Evolutionary conservation across 2,329 filamentous ascomycete species (phyloP), one percentile per base, ranked within the genome.

Genomic region (Alternaria rosae): DNA sequence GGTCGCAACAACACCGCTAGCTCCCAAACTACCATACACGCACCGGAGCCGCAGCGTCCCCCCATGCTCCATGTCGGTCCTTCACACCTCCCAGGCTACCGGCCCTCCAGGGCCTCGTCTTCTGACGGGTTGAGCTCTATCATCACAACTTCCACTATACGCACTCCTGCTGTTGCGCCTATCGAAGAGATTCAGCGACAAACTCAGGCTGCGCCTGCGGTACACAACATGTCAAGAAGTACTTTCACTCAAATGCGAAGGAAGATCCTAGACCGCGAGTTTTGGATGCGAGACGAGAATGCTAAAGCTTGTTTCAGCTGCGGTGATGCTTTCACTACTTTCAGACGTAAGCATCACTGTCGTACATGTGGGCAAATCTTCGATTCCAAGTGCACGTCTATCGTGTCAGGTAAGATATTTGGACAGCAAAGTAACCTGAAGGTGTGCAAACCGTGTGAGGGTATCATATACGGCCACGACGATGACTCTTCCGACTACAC

Each of bases 211-310:
- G 68, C 60, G 5, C 62, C 70, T 21, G 76, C 75, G 6, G 61
- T 63, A 30, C 72, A 77, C 59, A 79, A 80, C 64, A 76, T 86
- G 56, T 81, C 82, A 13, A 74, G 68, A 21, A 76, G 65, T 35
- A 67, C 75, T 5, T 72, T 78, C 28, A 73, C 78, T 52, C 90
- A 91, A 69, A 91, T 97, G 84, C 89, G 91, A 65, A 92, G 92
- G 72, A 93, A 94, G 74, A 90, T 99, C 8, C 82, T 98, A 47
- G 97, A 92, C 77, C 95, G 94, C 74, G 94, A 98, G 70, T 98
- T 97, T 71, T 98, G 94, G 95, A 99, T 99, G 95, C 92, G 93
- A 62, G 95, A 99, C 76, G 95, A 98, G 75, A 97, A 96, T 65
- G 96, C 94, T 62, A 98, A 97, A 76, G 94, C 97, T 72, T 99